These are phyloP conservation scores for Apiospora aurea DNA, from an alignment of 2,329 filamentous ascomycete species.

Conservation along the genomic window DNA sequence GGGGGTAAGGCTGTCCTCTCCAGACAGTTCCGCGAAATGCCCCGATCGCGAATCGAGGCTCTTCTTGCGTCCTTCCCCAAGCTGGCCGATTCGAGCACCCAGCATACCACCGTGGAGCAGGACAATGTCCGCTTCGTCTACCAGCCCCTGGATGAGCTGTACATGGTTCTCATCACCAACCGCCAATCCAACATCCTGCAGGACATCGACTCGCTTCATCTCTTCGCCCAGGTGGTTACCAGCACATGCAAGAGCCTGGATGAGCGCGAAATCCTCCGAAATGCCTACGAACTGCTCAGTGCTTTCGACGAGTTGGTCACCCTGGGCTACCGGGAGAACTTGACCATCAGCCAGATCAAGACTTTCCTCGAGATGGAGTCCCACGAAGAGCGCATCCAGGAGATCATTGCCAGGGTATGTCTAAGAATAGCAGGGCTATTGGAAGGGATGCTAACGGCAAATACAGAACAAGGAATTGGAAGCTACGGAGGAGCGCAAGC, in stretches of 20 bases:
- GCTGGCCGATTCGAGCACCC: conserved; percentile 92
- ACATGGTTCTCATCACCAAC: conserved; percentile 99
- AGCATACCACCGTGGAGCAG: conserved; percentile 98
- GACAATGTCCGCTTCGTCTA: conserved; percentile 99
- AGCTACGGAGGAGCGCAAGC: conserved; percentile 96
- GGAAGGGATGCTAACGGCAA: conserved; percentile 27
- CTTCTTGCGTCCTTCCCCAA: conserved; percentile 97
- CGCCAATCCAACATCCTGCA: conserved; percentile 99
- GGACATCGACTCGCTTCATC: conserved; percentile 97
- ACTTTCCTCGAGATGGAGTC: conserved; percentile 99
- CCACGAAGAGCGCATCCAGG: conserved; percentile 98
- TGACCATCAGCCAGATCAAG: conserved; percentile 97
- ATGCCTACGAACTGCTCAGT: conserved; percentile 94
- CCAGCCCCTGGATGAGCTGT: conserved; percentile 97
- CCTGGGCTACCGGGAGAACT: conserved; percentile 92
- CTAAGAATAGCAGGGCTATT: not conserved
- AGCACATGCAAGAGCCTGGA: conserved; percentile 96
- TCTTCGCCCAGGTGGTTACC: conserved; percentile 96
- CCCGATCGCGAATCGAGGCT: conserved; percentile 93
- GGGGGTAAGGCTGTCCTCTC: conserved; percentile 98
- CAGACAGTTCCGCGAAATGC: conserved; percentile 97
- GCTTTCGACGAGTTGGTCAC: conserved; percentile 98
- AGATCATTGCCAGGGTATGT: conserved; percentile 88
- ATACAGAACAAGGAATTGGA: conserved; percentile 95
- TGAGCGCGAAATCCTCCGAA: conserved; percentile 91